Base-by-base conservation (phyloP, 2,329 filamentous ascomycete genomes). In the Aquanectria penicillioides region DNA sequence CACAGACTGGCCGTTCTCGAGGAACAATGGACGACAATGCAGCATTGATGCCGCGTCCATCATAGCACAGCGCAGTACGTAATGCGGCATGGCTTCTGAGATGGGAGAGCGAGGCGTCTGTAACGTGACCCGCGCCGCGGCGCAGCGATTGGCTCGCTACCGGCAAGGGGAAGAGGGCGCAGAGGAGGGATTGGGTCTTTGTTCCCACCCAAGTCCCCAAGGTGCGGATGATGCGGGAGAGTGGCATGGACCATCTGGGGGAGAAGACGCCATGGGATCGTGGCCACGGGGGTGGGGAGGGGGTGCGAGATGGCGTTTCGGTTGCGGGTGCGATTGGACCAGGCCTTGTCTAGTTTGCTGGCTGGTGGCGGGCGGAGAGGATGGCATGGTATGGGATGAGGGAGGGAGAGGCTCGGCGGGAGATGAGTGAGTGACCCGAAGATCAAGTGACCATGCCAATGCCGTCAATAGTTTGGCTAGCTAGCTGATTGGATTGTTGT, bases 371-470 rank as follows among this genome's bases (percentile, higher is more conserved):
- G 47, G 47, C 49, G 38, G 54, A 57, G 26, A 28, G 25, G 38
- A 47, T 26, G 54, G 47, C 55, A 52, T n/a, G n/a, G n/a, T n/a
- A n/a, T n/a, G n/a, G n/a, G n/a, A n/a, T n/a, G n/a, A n/a, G n/a
- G n/a, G n/a, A n/a, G n/a, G n/a, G n/a, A n/a, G n/a, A n/a, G n/a
- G n/a, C n/a, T n/a, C n/a, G n/a, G n/a, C 8, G 9, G 29, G 29
- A 12, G 28, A 25, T 26, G 17, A 33, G 17, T n/a, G 43, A 41
- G 36, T 58, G 55, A 58, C 48, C 46, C n/a, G n/a, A 33, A 17
- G 11, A 23, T 58, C 55, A 58, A 58, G 40, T 58, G 48, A 58
- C 48, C 34, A n/a, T n/a, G n/a, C n/a, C n/a, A n/a, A n/a, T n/a
- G n/a, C n/a, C n/a, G n/a, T n/a, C n/a, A n/a, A n/a, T n/a, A n/a